Evolutionary conservation across 495 filamentous ascomycete species (phyloP).

Genomic region (Friedmanniomyces endolithicus): DNA sequence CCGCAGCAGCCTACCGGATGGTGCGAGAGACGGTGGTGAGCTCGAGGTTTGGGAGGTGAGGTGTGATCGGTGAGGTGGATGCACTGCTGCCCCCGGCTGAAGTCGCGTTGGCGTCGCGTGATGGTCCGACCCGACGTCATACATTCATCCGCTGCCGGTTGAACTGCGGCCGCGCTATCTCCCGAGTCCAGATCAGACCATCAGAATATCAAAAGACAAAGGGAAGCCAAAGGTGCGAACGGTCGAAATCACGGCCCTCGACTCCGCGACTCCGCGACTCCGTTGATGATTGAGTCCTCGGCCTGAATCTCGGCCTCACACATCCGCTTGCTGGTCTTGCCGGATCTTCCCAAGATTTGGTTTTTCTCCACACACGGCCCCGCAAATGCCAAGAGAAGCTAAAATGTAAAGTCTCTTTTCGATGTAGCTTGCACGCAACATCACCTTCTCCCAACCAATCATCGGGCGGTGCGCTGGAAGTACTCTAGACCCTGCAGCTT

Average conservation of each 20-base stretch:
- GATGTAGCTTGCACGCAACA: background rate
- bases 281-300: too few species aligned
- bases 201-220: too few species aligned
- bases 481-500: background rate
- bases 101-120: background rate
- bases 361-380: background rate
- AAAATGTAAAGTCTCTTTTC: constrained; percentile 1
- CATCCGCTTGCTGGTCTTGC: too few species aligned
- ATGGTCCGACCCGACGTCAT: background rate
- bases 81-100: background rate
- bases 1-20: too few species aligned
- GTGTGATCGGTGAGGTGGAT: background rate
- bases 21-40: too few species aligned
- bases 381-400: constrained; percentile 4
- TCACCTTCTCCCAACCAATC: background rate
- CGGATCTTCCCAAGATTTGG: background rate
- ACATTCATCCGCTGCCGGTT: background rate
- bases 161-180: too few species aligned
- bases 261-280: too few species aligned
- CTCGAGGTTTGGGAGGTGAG: too few species aligned
- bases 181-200: too few species aligned
- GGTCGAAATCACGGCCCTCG: too few species aligned
- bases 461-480: background rate
- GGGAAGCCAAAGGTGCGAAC: too few species aligned
- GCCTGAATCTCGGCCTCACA: too few species aligned